These are phyloP conservation scores for Termitomyces heimii DNA, from an alignment of 768 basidiomycete genomes.

Conservation along the genomic window DNA sequence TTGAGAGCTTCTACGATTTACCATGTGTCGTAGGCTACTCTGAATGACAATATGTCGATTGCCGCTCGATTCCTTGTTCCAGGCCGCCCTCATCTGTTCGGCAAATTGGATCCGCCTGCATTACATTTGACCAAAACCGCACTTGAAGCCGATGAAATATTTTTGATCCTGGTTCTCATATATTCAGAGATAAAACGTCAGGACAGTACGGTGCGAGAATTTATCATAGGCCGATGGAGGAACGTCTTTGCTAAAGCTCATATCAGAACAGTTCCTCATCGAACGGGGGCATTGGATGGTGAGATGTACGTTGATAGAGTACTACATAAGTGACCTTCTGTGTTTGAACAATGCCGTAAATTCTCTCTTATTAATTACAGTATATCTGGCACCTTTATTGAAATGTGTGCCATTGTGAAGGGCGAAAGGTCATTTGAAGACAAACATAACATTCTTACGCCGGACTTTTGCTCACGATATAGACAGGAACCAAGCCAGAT, in stretches of 20 bases:
- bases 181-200: constrained; percentile 30
- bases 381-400: neutral
- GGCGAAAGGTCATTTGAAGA: neutral
- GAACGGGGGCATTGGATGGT: constrained; percentile 11
- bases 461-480: no score
- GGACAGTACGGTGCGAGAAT: constrained; percentile 23
- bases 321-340: neutral
- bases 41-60: constrained; percentile 21
- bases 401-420: neutral
- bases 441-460: neutral
- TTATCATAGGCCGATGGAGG: no score
- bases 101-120: constrained; percentile 32
- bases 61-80: constrained; percentile 37
- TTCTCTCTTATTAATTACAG: neutral
- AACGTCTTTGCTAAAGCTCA: neutral
- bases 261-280: constrained; percentile 14
- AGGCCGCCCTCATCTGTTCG: constrained; percentile 44
- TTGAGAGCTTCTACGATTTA: neutral
- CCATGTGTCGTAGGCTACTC: constrained; percentile 11
- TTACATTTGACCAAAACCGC: constrained; percentile 35
- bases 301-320: neutral
- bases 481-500: no score
- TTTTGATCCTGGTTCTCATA: constrained; percentile 29
- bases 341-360: neutral
- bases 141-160: constrained; percentile 32